Base-by-base conservation (phyloP, 257 asterid species). In the Nicotiana obtusifolia region DNA sequence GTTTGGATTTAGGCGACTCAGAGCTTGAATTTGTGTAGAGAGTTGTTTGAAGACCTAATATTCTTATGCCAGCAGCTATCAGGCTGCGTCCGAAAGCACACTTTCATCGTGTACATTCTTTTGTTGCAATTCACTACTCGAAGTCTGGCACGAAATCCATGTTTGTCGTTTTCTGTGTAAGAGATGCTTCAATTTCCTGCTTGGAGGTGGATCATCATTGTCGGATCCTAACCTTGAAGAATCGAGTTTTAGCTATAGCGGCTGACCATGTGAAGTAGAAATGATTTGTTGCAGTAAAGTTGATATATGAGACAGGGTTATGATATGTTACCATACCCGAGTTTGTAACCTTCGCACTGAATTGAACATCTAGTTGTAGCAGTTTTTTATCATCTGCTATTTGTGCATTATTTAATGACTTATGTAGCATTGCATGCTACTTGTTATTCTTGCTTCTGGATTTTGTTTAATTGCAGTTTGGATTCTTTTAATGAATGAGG, bases 1-100 rank as follows among this genome's bases (percentile, higher is more conserved):
- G 99, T 94, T 90, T 62, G 97, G 89, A 81, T 92, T 95, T 66
- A 92, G 92, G 90, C 89, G 93, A 79, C 67, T 85, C 61, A 88
- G 83, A 82, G 88, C 84, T 76, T 92, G 81, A 89, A 67, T n/a
- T 37, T 31, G 5, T 47, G 54, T 47, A 13, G 57, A 28, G 69
- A 47, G 71, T 85, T 53, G 28, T n/a, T 71, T 49, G 62, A 64
- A 52, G 31, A 73, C 44, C 56, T 68, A 49, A 13, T n/a, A 14
- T 76, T 24, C 53, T 66, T 15, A 7, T 52, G 26, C 64, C 53
- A 22, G 24, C 20, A 28, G 68, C 69, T 35, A 77, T 28, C 1
- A 14, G 59, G 66, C 78, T 54, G 14, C 56, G 35, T 4, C 44
- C 8, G 30, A 13, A 64, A 3, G 60, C 35, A 37, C 1, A 1